Conservation (phyloP, 129 eudicot genomes). For the Silybum marianum region DNA sequence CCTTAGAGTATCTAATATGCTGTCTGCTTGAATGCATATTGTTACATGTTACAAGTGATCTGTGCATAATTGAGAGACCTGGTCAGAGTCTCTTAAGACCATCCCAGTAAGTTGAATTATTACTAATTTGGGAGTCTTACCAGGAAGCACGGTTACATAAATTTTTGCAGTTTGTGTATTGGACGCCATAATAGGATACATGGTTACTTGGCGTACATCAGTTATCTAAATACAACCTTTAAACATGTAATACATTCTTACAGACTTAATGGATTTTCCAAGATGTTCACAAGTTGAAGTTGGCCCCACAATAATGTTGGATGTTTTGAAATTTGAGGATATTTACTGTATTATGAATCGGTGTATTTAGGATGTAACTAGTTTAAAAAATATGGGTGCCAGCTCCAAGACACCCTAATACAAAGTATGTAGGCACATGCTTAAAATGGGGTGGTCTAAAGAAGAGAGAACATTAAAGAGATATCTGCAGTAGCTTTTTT, state of each 20-base stretch:
- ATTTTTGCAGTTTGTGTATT: not conserved
- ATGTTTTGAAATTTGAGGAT: not conserved
- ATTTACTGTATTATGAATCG: not conserved
- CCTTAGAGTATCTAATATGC: not conserved
- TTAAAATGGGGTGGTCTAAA: not conserved
- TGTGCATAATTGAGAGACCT: not conserved
- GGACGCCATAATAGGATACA: not conserved
- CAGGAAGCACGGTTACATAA: not conserved
- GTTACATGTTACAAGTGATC: not conserved
- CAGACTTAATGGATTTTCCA: not conserved
- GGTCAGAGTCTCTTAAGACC: not conserved
- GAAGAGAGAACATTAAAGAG: not conserved
- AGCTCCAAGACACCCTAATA: not conserved
- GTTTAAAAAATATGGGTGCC: not conserved
- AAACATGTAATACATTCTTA: not conserved
- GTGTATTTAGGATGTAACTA: not conserved
- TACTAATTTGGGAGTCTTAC: not conserved
- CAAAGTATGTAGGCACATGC: not conserved
- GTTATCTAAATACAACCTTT: not conserved
- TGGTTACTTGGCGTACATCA: not conserved
- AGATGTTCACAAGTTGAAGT: not conserved
- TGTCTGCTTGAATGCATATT: slow-evolving; percentile 8
- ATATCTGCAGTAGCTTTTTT: not conserved
- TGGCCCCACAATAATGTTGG: not conserved
- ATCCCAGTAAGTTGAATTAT: not conserved